These are phyloP conservation scores for Boletus subcaerulescens DNA, from an alignment of 768 basidiomycete genomes.

Conservation along the genomic window DNA sequence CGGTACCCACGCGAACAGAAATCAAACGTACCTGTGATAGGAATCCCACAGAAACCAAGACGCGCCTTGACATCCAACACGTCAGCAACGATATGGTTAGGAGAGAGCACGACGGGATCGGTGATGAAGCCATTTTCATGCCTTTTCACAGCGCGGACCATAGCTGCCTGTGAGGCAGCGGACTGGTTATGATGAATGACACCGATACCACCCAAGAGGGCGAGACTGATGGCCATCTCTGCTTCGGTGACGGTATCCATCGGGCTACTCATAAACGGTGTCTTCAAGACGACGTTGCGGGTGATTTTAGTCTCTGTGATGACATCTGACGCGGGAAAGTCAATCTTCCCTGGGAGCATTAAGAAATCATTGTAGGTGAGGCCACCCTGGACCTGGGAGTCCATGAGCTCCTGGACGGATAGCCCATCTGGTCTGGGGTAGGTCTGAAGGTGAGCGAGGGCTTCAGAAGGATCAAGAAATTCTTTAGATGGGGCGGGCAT, in stretches of 20 bases:
- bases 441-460: slow-evolving; percentile 69
- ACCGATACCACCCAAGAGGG: slow-evolving; percentile 94
- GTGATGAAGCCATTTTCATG: slow-evolving; percentile 99
- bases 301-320: slow-evolving; percentile 84
- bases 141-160: slow-evolving; percentile 97
- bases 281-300: slow-evolving; percentile 87
- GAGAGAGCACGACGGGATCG: slow-evolving; percentile 87
- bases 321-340: slow-evolving; percentile 83
- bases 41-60: slow-evolving; percentile 94
- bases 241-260: slow-evolving; percentile 99
- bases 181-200: slow-evolving; percentile 97
- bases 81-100: slow-evolving; percentile 74
- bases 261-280: slow-evolving; percentile 95
- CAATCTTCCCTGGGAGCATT: slow-evolving; percentile 90
- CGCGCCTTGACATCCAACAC: slow-evolving; percentile 90
- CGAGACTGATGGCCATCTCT: slow-evolving; percentile 90
- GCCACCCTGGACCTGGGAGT: slow-evolving; percentile 81
- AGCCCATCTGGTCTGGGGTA: slow-evolving; percentile 82
- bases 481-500: slow-evolving; percentile 32
- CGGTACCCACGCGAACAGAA: not conserved
- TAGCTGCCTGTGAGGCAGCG: slow-evolving; percentile 82
- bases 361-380: slow-evolving; percentile 98
- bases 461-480: slow-evolving; percentile 66
- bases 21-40: slow-evolving; percentile 84
- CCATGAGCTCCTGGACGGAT: slow-evolving; percentile 80